These are phyloP conservation scores for Spinellus fusiger DNA, from an alignment of 192 early-diverging fungal genomes.

Conservation along the genomic window DNA sequence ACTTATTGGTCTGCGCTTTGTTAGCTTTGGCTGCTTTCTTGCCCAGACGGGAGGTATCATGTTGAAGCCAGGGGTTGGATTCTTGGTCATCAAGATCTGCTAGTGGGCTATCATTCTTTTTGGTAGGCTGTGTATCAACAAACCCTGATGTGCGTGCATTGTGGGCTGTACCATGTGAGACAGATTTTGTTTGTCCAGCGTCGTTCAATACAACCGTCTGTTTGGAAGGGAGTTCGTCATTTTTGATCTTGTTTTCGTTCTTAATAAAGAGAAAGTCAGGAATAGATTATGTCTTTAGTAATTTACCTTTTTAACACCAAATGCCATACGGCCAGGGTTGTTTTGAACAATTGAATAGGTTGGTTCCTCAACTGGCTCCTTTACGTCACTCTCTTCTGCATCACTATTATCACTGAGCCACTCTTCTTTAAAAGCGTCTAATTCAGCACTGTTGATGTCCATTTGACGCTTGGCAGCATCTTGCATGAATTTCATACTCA, in stretches of 20 bases:
- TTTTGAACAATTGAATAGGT: constrained; percentile 34
- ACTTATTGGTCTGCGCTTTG: constrained; percentile 38
- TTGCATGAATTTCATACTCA: constrained; percentile 99
- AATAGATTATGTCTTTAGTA: background rate
- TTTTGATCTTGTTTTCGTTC: constrained; percentile 4
- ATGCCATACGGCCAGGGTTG: constrained; percentile 58
- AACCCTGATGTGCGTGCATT: constrained; percentile 53
- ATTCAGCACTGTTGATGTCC: constrained; percentile 33
- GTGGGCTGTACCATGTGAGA: constrained; percentile 45
- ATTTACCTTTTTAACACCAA: constrained; percentile 35
- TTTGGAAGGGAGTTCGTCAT: background rate
- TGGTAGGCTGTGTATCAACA: constrained; percentile 37
- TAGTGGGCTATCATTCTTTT: constrained; percentile 20
- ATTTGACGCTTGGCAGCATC: constrained; percentile 55
- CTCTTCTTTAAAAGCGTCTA: constrained; percentile 45
- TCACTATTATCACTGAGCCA: constrained; percentile 33
- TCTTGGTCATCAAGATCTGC: constrained; percentile 19
- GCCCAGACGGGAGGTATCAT: constrained; percentile 41
- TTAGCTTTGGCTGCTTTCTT: constrained; percentile 52
- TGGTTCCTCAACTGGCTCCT: constrained; percentile 16
- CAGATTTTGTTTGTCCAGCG: constrained; percentile 41
- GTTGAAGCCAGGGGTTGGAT: constrained; percentile 77
- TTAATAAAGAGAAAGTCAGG: background rate
- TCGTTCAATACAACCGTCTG: constrained; percentile 47
- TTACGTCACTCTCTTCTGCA: constrained; percentile 29